Conservation (phyloP, 1,284 basidiomycete species). For the Trametes hirsuta region DNA sequence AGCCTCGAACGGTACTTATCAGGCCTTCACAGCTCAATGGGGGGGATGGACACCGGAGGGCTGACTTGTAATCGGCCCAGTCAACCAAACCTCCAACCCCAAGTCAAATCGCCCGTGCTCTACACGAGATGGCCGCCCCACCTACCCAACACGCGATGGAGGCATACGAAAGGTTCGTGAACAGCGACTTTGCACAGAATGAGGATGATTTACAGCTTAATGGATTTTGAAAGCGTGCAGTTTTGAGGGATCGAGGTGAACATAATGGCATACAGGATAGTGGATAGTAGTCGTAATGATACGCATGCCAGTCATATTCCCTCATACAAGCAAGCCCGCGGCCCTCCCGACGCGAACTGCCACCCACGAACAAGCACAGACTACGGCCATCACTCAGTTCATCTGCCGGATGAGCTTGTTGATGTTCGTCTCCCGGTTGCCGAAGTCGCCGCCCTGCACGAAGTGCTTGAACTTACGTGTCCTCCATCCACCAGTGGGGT, state of each 20-base stretch:
- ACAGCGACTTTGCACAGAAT: not conserved
- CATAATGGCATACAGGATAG: conserved; percentile 29
- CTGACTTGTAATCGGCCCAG: too few species aligned
- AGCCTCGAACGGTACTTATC: too few species aligned
- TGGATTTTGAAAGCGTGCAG: conserved; percentile 1
- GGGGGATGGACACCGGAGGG: too few species aligned
- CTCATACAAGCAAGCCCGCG: conserved; percentile 34
- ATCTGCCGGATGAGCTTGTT: conserved; percentile 97
- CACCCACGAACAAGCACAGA: conserved; percentile 10
- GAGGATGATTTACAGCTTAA: not conserved
- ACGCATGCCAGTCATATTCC: conserved; percentile 44
- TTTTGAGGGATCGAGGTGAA: conserved; percentile 19
- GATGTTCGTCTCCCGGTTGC: conserved; percentile 95
- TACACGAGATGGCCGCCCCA: too few species aligned
- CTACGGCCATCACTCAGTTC: conserved; percentile 62
- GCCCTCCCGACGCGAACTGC: conserved; percentile 27
- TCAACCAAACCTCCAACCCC: too few species aligned
- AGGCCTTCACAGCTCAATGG: too few species aligned
- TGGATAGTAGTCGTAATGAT: conserved; percentile 23
- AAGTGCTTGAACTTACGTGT: conserved; percentile 96
- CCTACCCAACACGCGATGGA: too few species aligned
- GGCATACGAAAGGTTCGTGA: not conserved
- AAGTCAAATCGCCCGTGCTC: too few species aligned
- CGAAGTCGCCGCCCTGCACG: conserved; percentile 94
- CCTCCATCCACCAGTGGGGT: conserved; percentile 98